A percentile compares a stretch with the other conserved stretches of the same genome.
Conservation (phyloP, 1,284 basidiomycete genomes). For the Ustilago sp. region DNA sequence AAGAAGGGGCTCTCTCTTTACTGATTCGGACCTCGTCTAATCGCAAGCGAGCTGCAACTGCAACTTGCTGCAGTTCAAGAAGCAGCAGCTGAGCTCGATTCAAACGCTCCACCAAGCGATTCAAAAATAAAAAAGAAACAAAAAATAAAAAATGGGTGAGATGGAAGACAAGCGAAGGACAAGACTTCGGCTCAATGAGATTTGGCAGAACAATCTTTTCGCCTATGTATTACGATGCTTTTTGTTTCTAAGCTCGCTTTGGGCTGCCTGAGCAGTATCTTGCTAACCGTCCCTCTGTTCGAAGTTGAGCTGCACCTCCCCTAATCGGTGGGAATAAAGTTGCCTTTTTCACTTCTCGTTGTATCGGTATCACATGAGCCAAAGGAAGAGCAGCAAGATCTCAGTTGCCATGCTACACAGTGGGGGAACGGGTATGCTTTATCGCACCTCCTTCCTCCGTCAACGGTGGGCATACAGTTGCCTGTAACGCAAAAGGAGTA, state of each 20-base stretch:
- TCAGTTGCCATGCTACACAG: constrained; percentile 7
- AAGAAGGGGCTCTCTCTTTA: neutral
- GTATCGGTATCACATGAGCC: no score
- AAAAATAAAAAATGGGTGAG: neutral
- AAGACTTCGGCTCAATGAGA: constrained; percentile 1
- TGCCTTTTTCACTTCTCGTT: neutral
- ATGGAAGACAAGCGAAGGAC: constrained; percentile 4
- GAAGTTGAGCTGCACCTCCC: neutral
- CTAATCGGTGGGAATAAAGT: neutral
- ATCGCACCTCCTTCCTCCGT: neutral
- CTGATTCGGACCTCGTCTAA: neutral
- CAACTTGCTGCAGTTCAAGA: neutral
- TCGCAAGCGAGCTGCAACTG: constrained; percentile 1
- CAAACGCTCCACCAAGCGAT: neutral
- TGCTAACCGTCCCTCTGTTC: neutral
- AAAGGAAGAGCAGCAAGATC: neutral
- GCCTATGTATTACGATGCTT: neutral
- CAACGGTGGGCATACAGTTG: neutral
- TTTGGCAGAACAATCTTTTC: constrained; percentile 6
- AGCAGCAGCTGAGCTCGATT: neutral
- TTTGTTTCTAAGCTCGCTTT: neutral
- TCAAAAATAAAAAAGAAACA: no score
- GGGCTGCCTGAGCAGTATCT: neutral
- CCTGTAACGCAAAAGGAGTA: no score
- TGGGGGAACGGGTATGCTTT: neutral